phyloP scores from a whole-genome alignment of 2,329 filamentous ascomycete genomes.

The Colletotrichum echinochloae region DNA sequence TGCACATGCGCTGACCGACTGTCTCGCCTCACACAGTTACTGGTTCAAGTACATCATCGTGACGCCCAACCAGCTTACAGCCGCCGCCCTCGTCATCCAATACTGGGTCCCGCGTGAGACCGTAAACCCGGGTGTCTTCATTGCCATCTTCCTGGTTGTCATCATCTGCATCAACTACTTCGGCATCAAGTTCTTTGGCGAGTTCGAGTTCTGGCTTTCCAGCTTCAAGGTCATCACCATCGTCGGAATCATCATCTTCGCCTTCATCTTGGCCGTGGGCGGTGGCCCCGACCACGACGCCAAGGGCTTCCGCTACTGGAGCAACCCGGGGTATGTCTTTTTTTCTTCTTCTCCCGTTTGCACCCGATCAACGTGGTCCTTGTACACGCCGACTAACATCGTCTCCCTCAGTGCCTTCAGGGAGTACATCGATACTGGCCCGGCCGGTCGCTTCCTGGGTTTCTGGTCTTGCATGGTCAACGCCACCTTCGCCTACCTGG shows the following conservation, averaged over 20 bases:
- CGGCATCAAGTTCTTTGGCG: conserved; percentile 76
- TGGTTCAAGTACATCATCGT: conserved; percentile 88
- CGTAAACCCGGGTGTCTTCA: conserved; percentile 84
- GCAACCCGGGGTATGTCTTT: conserved; percentile 62
- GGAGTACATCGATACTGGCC: conserved; percentile 56
- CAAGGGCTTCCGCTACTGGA: conserved; percentile 76
- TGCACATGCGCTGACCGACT: conserved; percentile 73
- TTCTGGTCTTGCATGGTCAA: conserved; percentile 81
- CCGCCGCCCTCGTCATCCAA: conserved; percentile 81
- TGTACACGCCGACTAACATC: conserved; percentile 10
- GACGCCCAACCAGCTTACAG: conserved; percentile 87
- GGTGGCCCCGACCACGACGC: conserved; percentile 73
- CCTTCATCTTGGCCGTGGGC: conserved; percentile 72
- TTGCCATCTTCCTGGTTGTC: conserved; percentile 74
- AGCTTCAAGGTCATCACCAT: conserved; percentile 78
- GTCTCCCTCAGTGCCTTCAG: conserved; percentile 59
- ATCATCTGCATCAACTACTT: conserved; percentile 78
- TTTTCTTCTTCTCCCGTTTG: no score
- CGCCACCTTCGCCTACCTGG: conserved; percentile 83
- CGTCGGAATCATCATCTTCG: conserved; percentile 73
- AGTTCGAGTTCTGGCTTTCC: conserved; percentile 72
- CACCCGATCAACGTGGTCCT: no score
- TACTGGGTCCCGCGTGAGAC: conserved; percentile 76
- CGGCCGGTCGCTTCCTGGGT: conserved; percentile 66
- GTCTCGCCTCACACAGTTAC: conserved; percentile 67